These are phyloP conservation scores for Rhododendron williamsianum DNA, from an alignment of 148 eudicot species.

Conservation along the genomic window DNA sequence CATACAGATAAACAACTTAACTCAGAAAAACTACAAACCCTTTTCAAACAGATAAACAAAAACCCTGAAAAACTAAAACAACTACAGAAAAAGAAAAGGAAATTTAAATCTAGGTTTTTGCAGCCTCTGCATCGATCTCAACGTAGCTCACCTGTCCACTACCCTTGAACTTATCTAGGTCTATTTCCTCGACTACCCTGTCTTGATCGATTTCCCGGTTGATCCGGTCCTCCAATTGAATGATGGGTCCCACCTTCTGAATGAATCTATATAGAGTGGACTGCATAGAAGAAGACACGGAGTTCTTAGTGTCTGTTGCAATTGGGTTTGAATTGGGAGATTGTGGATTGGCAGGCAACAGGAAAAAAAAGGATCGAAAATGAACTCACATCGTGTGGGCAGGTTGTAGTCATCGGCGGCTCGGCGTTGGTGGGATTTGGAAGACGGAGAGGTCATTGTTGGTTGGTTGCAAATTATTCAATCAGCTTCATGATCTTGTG, in stretches of 20 bases:
- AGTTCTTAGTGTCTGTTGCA: neutral
- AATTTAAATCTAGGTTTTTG: slow-evolving; percentile 65
- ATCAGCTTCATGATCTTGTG: neutral
- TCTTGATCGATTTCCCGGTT: slow-evolving; percentile 6
- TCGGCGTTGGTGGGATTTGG: no score
- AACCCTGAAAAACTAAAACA: neutral
- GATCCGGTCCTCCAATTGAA: slow-evolving; percentile 1
- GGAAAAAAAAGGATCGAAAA: no score
- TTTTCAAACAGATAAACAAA: neutral
- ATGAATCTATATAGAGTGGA: slow-evolving; percentile 36
- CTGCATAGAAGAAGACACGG: slow-evolving; percentile 30
- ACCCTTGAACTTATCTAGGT: slow-evolving; percentile 17
- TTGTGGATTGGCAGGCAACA: slow-evolving; percentile 39
- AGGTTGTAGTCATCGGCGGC: no score
- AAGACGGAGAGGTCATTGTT: no score
- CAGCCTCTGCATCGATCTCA: neutral
- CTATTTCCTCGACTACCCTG: slow-evolving; percentile 9
- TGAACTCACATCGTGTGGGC: no score
- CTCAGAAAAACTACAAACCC: neutral
- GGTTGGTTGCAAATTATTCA: neutral
- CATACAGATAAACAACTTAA: no score
- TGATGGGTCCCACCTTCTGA: slow-evolving; percentile 13
- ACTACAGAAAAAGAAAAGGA: neutral
- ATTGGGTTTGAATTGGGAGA: slow-evolving; percentile 11
- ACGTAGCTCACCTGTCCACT: slow-evolving; percentile 6